phyloP scores from a whole-genome alignment of 257 asterid species.

The Voacanga thouarsii region DNA sequence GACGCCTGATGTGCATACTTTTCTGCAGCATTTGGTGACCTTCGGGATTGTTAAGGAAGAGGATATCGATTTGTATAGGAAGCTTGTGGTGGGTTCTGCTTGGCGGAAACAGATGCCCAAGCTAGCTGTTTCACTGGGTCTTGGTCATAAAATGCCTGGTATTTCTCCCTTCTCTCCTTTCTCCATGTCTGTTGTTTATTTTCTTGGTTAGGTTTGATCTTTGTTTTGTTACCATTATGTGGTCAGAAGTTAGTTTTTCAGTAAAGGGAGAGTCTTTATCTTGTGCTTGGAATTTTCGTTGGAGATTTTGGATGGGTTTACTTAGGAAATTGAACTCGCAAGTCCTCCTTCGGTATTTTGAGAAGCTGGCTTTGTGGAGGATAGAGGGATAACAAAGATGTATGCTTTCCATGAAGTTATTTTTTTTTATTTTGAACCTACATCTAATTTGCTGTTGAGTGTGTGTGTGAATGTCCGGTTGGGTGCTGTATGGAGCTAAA shows the following conservation, averaged over 20 bases:
- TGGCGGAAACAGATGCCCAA: slow-evolving; percentile 99
- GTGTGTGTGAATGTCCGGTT: background rate
- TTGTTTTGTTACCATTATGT: background rate
- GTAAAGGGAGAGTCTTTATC: background rate
- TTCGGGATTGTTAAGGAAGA: slow-evolving; percentile 81
- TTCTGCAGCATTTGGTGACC: slow-evolving; percentile 96
- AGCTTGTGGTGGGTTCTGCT: slow-evolving; percentile 97
- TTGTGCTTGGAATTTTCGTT: background rate
- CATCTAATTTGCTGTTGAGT: background rate
- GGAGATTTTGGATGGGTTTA: background rate
- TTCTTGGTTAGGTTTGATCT: slow-evolving; percentile 3
- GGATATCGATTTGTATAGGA: slow-evolving; percentile 87
- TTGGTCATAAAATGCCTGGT: slow-evolving; percentile 94
- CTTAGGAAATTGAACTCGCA: background rate
- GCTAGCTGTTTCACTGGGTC: slow-evolving; percentile 92
- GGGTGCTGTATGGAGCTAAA: background rate
- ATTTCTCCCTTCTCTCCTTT: slow-evolving; percentile 18
- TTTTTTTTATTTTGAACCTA: background rate
- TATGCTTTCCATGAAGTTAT: background rate
- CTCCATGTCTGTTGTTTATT: background rate
- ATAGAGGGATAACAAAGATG: background rate
- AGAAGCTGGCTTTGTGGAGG: background rate
- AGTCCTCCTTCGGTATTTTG: background rate
- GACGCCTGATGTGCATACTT: slow-evolving; percentile 97
- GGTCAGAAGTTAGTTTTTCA: background rate